Conservation (phyloP, 108 stramenopile genomes). For the Schizochytrium sp. region DNA sequence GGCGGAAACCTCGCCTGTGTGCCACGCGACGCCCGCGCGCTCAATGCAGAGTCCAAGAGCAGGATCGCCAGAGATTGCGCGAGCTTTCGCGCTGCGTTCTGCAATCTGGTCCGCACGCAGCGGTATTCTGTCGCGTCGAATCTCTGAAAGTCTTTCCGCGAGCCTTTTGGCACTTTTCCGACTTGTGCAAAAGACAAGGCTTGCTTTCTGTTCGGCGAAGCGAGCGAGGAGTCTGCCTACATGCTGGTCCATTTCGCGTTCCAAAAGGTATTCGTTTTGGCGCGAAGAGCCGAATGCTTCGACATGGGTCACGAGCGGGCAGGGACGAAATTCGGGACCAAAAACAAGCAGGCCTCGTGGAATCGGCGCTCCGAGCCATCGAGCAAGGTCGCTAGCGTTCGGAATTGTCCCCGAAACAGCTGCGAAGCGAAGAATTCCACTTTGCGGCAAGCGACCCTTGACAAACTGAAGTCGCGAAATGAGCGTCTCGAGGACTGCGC, state of each 20-base stretch:
- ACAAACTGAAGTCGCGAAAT: conserved; percentile 89
- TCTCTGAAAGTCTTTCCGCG: neutral
- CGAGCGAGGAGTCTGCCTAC: neutral
- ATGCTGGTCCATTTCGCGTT: neutral
- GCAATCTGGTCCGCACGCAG: neutral
- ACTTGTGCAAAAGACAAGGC: neutral
- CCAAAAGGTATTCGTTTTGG: neutral
- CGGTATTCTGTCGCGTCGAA: neutral
- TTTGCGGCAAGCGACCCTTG: neutral
- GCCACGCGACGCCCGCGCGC: conserved; percentile 65
- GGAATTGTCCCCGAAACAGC: neutral
- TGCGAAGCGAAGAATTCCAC: neutral
- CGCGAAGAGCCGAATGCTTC: neutral
- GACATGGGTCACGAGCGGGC: neutral
- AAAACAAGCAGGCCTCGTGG: neutral
- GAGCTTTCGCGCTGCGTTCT: neutral
- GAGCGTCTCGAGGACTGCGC: conserved; percentile 75
- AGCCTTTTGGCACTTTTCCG: neutral
- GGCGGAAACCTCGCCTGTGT: conserved; percentile 70
- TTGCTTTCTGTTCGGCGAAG: neutral
- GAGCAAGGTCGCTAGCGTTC: neutral
- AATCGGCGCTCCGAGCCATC: neutral
- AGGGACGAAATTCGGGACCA: neutral
- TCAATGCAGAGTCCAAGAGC: neutral
- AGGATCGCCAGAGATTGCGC: neutral